Percentiles rank a stretch among this genome's conserved stretches.
Evolutionary conservation across 2,329 filamentous ascomycete species (phyloP).

Genomic region (Aspergillus flavus): DNA sequence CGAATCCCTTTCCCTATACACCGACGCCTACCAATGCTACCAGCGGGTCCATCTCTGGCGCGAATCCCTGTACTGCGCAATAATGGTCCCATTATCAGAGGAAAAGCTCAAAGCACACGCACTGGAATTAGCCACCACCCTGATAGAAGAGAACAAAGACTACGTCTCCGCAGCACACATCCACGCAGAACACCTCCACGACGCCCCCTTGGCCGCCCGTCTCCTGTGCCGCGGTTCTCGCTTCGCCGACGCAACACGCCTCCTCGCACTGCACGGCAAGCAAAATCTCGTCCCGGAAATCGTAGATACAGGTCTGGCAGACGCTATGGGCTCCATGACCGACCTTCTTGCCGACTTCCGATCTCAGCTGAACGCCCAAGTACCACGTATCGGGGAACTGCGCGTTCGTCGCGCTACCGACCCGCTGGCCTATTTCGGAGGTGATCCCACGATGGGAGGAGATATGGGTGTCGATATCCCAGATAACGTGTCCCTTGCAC

Average conservation of each 20-base stretch:
- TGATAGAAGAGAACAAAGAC: conserved; percentile 78
- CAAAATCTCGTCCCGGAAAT: conserved; percentile 66
- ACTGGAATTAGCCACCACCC: conserved; percentile 72
- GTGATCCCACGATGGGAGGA: conserved; percentile 60
- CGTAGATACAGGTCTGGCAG: conserved; percentile 77
- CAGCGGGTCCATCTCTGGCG: conserved; percentile 85
- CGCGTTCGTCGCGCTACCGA: conserved; percentile 79
- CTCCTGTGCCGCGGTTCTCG: conserved; percentile 83
- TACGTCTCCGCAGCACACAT: conserved; percentile 78
- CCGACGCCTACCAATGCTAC: conserved; percentile 78
- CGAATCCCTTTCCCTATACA: conserved; percentile 77
- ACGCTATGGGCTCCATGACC: conserved; percentile 78
- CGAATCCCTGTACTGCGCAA: conserved; percentile 81
- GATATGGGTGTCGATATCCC: conserved; percentile 70
- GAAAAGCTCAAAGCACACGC: conserved; percentile 69
- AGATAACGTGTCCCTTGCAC: conserved; percentile 89
- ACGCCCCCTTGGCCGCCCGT: conserved; percentile 70
- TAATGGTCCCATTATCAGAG: conserved; percentile 64
- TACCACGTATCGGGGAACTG: conserved; percentile 82
- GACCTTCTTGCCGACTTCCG: conserved; percentile 95
- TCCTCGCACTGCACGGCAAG: conserved; percentile 64
- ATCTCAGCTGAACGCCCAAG: conserved; percentile 77
- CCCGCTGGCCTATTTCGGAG: conserved; percentile 86
- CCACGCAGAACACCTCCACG: conserved; percentile 76
- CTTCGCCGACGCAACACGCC: conserved; percentile 85